phyloP scores from a whole-genome alignment of 2,329 filamentous ascomycete genomes.

The Penicillium concentricum region DNA sequence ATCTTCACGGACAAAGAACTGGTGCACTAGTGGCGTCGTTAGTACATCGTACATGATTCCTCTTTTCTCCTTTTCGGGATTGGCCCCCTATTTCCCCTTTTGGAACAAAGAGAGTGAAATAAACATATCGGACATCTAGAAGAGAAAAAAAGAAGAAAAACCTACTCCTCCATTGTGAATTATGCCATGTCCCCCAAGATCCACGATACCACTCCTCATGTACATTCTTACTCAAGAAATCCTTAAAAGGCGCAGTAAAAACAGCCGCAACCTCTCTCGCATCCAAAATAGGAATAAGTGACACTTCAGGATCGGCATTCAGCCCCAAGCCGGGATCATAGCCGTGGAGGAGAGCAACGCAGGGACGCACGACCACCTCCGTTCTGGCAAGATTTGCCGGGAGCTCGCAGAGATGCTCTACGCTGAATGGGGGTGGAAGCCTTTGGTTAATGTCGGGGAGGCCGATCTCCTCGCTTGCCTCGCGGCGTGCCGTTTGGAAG shows the following conservation, averaged over 20 bases:
- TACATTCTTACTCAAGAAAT: constrained; percentile 60
- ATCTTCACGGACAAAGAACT: constrained; percentile 76
- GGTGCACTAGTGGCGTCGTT: constrained; percentile 62
- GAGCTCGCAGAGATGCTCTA: constrained; percentile 84
- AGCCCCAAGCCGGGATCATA: constrained; percentile 48
- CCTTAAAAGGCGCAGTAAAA: constrained; percentile 84
- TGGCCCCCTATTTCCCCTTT: constrained; percentile 3
- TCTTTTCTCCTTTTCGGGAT: not conserved
- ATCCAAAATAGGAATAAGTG: constrained; percentile 76
- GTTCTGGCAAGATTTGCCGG: constrained; percentile 73
- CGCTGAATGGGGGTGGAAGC: constrained; percentile 72
- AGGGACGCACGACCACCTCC: constrained; percentile 71
- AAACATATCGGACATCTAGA: not conserved
- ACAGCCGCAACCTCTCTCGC: constrained; percentile 90
- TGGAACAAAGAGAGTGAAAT: constrained; percentile 1
- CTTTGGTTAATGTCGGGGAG: constrained; percentile 69
- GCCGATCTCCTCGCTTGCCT: constrained; percentile 92
- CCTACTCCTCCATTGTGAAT: constrained; percentile 67
- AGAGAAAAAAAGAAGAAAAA: constrained; percentile 1
- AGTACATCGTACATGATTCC: constrained; percentile 1
- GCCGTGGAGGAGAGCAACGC: constrained; percentile 73
- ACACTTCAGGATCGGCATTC: constrained; percentile 61
- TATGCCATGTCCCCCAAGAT: constrained; percentile 76
- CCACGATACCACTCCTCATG: constrained; percentile 78
- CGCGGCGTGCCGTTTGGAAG: constrained; percentile 81